Evolutionary conservation across 371 early-diverging fungal species (phyloP), one percentile per base, ranked within the genome.

Genomic region (Mortierella sp.): DNA sequence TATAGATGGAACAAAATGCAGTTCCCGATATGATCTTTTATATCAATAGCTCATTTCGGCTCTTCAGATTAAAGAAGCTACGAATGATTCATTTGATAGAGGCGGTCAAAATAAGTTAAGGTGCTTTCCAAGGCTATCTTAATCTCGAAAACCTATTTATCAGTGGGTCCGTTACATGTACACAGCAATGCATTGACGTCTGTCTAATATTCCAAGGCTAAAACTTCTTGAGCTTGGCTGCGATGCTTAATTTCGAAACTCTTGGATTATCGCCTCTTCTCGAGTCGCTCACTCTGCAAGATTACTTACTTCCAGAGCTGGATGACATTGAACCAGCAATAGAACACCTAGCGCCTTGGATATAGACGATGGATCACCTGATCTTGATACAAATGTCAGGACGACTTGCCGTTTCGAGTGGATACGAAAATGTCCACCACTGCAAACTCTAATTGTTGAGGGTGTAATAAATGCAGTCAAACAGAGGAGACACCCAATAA

Each of bases 81-180:
- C 63, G 45, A 3, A 6, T 64, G 23, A 22, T 51, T 12, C 42
- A 40, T 2, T 29, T 47, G 22, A 64, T 55, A n/a, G 19, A 23
- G 17, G 34, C 43, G 1, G 19, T 70, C 15, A 17, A 28, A 19
- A 49, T 66, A 31, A 67, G 72, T 6, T 19, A 37, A 23, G 57
- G 57, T 0, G 62, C 66, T 6, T 72, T 66, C 53, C 61, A 72
- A 28, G 66, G 72, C 10, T 67, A 64, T 26, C 73, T 53, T 9
- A 17, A 34, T 15, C 47, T 67, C 19, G 68, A 73, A 45, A 61
- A 35, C 15, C 22, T 64, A 37, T n/a, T n/a, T 23, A 59, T 67
- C 7, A 47, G 35, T 15, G 73, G 66, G 9, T 1, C 10, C 9
- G 22, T 22, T 22, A 19, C 42, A 19, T 65, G 32, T 32, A 2